Percentiles rank a stretch among this genome's conserved stretches.
phyloP scores from a whole-genome alignment of 2,329 filamentous ascomycete species.

The Claviceps sp. region DNA sequence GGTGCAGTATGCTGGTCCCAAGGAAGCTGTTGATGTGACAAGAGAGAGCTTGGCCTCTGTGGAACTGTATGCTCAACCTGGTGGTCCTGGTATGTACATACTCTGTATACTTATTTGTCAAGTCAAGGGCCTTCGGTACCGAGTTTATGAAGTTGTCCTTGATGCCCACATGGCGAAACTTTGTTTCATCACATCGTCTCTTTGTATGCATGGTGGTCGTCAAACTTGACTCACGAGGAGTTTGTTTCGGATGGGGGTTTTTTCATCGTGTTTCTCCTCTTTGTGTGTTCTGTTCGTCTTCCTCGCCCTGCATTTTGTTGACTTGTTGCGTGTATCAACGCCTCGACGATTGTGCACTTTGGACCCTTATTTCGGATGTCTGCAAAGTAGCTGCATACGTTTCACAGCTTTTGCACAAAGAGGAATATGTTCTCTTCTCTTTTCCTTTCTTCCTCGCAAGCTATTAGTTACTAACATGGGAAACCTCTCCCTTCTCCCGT shows the following conservation, averaged over 20 bases:
- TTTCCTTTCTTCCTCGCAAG: background rate
- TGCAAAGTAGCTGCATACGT: background rate
- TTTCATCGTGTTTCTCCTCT: background rate
- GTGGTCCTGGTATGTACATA: constrained; percentile 10
- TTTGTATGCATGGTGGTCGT: background rate
- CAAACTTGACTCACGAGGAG: background rate
- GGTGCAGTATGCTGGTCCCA: constrained; percentile 11
- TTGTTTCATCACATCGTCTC: background rate
- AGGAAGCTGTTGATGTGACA: constrained; percentile 9
- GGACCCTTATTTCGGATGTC: background rate
- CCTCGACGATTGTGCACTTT: background rate
- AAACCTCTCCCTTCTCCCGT: background rate
- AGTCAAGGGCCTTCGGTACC: too few species aligned
- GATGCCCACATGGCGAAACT: background rate
- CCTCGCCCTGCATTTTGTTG: background rate
- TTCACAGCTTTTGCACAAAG: background rate
- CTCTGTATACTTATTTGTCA: background rate
- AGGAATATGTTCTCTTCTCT: background rate
- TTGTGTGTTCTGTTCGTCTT: background rate
- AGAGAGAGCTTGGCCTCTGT: constrained; percentile 7
- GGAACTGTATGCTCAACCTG: constrained; percentile 11
- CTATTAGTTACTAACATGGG: background rate
- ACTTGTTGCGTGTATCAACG: background rate
- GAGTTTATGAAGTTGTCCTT: too few species aligned
- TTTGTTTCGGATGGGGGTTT: background rate